Evolutionary conservation across 2,329 filamentous ascomycete genomes (phyloP).

Genomic region (Corynespora cassiicola): DNA sequence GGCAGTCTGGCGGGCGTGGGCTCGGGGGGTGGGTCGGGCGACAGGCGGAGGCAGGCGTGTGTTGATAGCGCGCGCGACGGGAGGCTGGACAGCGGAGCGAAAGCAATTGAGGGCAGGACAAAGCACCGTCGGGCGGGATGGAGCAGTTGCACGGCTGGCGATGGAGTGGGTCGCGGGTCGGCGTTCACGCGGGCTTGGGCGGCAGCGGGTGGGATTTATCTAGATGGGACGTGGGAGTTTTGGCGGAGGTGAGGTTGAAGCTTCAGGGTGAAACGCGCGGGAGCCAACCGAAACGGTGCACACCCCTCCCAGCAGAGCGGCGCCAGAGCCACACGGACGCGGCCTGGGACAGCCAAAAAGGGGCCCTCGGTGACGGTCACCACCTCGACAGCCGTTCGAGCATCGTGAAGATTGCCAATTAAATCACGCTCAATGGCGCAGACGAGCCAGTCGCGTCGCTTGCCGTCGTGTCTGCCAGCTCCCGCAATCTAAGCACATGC

Average conservation of each 20-base stretch:
- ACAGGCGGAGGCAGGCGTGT: conserved; percentile 5
- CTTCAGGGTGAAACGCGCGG: conserved; percentile 11
- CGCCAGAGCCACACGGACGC: not conserved
- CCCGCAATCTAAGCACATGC: conserved; percentile 16
- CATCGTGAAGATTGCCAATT: too few relatives aligned
- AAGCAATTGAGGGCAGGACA: too few relatives aligned
- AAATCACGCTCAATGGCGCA: not conserved
- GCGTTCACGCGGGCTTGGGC: not conserved
- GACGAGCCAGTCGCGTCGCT: not conserved
- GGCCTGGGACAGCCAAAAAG: conserved; percentile 1
- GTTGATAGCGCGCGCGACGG: not conserved
- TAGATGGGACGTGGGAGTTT: not conserved
- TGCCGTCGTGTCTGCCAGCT: conserved; percentile 6
- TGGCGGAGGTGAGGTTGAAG: conserved; percentile 2
- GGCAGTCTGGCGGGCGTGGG: conserved; percentile 59
- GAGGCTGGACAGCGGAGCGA: too few relatives aligned
- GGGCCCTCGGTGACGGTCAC: too few relatives aligned
- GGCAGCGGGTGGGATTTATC: not conserved
- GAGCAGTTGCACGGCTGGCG: not conserved
- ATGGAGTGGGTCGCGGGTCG: not conserved
- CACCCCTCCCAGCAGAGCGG: conserved; percentile 1
- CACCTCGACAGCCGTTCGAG: too few relatives aligned
- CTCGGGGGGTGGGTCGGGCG: conserved; percentile 3
- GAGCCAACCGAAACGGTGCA: conserved; percentile 7
- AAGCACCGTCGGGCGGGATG: not conserved